phyloP scores from a whole-genome alignment of 2,329 filamentous ascomycete genomes.

The Calycina marina region DNA sequence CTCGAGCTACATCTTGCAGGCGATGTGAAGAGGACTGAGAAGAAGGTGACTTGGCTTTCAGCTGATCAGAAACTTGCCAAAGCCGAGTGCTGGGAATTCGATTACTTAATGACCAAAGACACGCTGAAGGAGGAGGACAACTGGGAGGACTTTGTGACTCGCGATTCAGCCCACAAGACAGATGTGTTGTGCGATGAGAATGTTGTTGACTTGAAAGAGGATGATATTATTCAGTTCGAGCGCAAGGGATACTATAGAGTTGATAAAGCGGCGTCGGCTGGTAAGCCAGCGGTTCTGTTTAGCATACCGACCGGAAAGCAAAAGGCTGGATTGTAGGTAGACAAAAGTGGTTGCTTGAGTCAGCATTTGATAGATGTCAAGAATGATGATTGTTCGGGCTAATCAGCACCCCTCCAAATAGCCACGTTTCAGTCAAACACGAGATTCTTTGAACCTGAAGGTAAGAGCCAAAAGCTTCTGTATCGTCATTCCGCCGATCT shows the following conservation, averaged over 20 bases:
- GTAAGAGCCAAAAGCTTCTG: too few relatives aligned
- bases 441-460: too few relatives aligned
- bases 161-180: slow-evolving; percentile 58
- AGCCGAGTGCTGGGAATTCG: slow-evolving; percentile 84
- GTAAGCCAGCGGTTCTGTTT: slow-evolving; percentile 48
- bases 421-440: too few relatives aligned
- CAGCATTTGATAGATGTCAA: too few relatives aligned
- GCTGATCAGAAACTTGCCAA: slow-evolving; percentile 63
- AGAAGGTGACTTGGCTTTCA: slow-evolving; percentile 93
- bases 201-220: slow-evolving; percentile 61
- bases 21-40: slow-evolving; percentile 88
- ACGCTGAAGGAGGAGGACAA: slow-evolving; percentile 80
- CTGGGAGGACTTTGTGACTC: slow-evolving; percentile 67
- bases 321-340: slow-evolving; percentile 11
- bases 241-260: slow-evolving; percentile 84
- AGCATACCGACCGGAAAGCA: slow-evolving; percentile 54
- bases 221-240: slow-evolving; percentile 92
- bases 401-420: too few relatives aligned
- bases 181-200: slow-evolving; percentile 71
- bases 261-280: slow-evolving; percentile 47
- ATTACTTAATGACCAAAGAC: slow-evolving; percentile 91
- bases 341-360: slow-evolving; percentile 1
- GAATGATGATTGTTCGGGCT: too few relatives aligned
- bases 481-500: too few relatives aligned
- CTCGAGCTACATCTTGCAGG: slow-evolving; percentile 83